These are phyloP conservation scores for Dioscorea alata DNA, from an alignment of 106 monocot genomes.

Conservation along the genomic window DNA sequence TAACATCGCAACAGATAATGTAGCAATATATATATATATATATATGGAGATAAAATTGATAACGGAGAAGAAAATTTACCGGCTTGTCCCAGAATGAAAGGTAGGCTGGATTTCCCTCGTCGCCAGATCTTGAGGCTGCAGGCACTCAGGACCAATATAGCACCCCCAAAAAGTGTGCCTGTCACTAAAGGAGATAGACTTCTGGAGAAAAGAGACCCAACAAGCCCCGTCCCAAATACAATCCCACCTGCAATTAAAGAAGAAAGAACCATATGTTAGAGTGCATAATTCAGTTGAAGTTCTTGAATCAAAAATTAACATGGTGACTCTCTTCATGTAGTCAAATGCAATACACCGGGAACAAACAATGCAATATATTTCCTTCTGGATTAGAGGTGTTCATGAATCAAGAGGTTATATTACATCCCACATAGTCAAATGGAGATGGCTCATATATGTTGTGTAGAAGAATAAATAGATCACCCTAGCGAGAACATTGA, in stretches of 20 bases:
- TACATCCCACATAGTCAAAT: not conserved
- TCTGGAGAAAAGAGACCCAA: not conserved
- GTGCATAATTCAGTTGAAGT: not conserved
- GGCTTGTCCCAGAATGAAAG: not conserved
- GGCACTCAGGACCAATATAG: not conserved
- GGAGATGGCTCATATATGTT: too few species aligned
- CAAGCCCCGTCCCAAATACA: not conserved
- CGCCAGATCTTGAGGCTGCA: slow-evolving; percentile 1
- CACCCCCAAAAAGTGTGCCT: not conserved
- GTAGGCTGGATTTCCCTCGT: not conserved
- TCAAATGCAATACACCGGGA: not conserved
- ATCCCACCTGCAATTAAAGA: not conserved
- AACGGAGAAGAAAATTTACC: not conserved
- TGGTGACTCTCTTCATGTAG: not conserved
- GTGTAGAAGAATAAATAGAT: too few species aligned
- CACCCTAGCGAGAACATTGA: too few species aligned
- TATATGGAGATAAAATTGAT: not conserved
- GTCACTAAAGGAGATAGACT: not conserved
- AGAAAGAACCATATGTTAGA: not conserved
- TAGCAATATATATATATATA: not conserved
- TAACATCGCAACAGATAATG: not conserved
- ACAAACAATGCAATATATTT: not conserved
- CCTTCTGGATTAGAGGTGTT: not conserved
- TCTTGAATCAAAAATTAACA: not conserved
- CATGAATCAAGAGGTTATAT: not conserved